A percentile compares a stretch with the other conserved stretches of the same genome.
Evolutionary conservation across 148 eudicot genomes (phyloP).

Genomic region (Cornus suecica): DNA sequence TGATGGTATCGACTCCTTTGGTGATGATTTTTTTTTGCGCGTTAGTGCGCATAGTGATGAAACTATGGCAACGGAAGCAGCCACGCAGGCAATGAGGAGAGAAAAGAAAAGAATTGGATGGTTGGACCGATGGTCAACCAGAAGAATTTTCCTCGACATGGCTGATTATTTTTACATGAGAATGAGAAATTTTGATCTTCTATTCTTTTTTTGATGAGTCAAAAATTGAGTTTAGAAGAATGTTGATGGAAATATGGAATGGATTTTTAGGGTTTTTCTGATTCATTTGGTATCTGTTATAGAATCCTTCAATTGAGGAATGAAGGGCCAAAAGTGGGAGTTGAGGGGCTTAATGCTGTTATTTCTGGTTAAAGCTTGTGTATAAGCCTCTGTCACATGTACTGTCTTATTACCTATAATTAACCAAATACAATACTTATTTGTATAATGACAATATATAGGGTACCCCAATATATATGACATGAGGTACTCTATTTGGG

Average conservation of each 20-base stretch:
- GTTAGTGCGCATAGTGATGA: conserved; percentile 33
- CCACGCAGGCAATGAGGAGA: conserved; percentile 32
- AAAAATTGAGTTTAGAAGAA: not conserved
- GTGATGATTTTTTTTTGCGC: conserved; percentile 10
- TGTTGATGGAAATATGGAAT: not conserved
- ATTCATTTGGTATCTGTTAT: conserved; percentile 19
- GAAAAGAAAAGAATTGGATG: conserved; percentile 28
- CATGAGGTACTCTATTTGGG: not conserved
- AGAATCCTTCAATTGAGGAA: conserved; percentile 43
- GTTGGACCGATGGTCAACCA: conserved; percentile 14
- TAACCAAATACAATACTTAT: no score
- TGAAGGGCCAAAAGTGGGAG: conserved; percentile 1
- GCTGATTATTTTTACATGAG: conserved; percentile 3
- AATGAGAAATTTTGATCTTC: not conserved
- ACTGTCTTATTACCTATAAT: not conserved
- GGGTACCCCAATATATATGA: not conserved
- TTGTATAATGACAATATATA: no score
- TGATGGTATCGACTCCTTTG: no score
- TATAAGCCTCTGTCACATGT: conserved; percentile 1
- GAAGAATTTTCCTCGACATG: conserved; percentile 53
- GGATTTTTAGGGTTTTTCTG: not conserved
- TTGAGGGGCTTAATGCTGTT: not conserved
- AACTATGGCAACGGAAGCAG: conserved; percentile 31
- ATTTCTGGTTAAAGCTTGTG: not conserved
- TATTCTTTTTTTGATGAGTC: not conserved